Evolutionary conservation across 768 basidiomycete species (phyloP).

Genomic region (Xerocomus brunneocitrinus): DNA sequence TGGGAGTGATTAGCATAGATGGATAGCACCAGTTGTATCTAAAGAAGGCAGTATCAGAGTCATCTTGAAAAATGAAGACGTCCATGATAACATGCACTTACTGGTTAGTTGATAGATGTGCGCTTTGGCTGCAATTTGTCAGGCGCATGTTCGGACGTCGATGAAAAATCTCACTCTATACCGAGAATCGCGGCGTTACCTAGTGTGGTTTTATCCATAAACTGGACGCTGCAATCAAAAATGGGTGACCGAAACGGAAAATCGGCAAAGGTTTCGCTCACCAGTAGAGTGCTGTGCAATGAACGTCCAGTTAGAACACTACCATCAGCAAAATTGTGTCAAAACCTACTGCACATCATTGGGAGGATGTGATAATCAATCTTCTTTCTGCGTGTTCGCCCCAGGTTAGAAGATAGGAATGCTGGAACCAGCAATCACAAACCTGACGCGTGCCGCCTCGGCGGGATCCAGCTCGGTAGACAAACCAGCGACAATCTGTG

Average conservation of each 20-base stretch:
- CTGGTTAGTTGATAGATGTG: conserved; percentile 64
- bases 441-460: conserved; percentile 53
- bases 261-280: conserved; percentile 13
- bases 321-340: neutral
- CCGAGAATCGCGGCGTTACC: conserved; percentile 67
- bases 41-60: neutral
- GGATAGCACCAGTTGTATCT: conserved; percentile 61
- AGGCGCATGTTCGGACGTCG: neutral
- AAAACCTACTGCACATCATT: conserved; percentile 62
- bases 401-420: neutral
- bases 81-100: conserved; percentile 26
- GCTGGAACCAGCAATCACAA: neutral
- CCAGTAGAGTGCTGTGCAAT: conserved; percentile 49
- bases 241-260: neutral
- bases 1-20: neutral
- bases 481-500: conserved; percentile 48
- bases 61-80: neutral
- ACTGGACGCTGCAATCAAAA: conserved; percentile 54
- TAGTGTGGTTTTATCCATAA: conserved; percentile 73
- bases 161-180: conserved; percentile 44
- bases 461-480: conserved; percentile 43
- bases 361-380: conserved; percentile 67
- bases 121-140: conserved; percentile 41
- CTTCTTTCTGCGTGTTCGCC: conserved; percentile 39
- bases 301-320: neutral